Evolutionary conservation across 2,329 filamentous ascomycete species (phyloP).

Genomic region (Fusarium buharicum): DNA sequence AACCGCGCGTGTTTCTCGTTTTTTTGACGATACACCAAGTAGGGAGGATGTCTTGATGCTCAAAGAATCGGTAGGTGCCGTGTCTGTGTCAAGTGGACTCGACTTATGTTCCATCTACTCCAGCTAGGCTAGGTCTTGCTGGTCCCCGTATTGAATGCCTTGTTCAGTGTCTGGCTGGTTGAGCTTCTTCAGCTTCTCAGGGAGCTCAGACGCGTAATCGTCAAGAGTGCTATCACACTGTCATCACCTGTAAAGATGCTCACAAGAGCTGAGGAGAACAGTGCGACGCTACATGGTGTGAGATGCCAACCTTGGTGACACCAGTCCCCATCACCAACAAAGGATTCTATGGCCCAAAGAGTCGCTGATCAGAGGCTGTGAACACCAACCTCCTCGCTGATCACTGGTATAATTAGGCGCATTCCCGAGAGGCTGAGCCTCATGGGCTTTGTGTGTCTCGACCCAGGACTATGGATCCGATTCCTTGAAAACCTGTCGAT

Average conservation of each 20-base stretch:
- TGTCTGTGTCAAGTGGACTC: slow-evolving; percentile 14
- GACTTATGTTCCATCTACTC: slow-evolving; percentile 16
- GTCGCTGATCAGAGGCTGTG: slow-evolving; percentile 11
- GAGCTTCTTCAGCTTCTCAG: slow-evolving; percentile 14
- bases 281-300: slow-evolving; percentile 9
- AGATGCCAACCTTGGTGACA: slow-evolving; percentile 29
- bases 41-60: slow-evolving; percentile 36
- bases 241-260: slow-evolving; percentile 3
- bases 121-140: slow-evolving; percentile 20
- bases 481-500: slow-evolving; percentile 26
- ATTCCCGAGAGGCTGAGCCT: slow-evolving; percentile 36
- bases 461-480: slow-evolving; percentile 33
- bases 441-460: slow-evolving; percentile 34
- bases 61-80: slow-evolving; percentile 14
- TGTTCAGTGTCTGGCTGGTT: slow-evolving; percentile 6
- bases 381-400: slow-evolving; percentile 28
- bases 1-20: slow-evolving; percentile 24
- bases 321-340: slow-evolving; percentile 17
- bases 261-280: slow-evolving; percentile 1
- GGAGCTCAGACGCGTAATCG: slow-evolving; percentile 4
- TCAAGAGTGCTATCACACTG: slow-evolving; percentile 5
- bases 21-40: slow-evolving; percentile 26
- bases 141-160: slow-evolving; percentile 24
- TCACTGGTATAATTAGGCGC: slow-evolving; percentile 19
- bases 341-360: slow-evolving; percentile 13